These are phyloP conservation scores for Gossypium lobatum DNA, from an alignment of 441 rosid species.

Conservation along the genomic window DNA sequence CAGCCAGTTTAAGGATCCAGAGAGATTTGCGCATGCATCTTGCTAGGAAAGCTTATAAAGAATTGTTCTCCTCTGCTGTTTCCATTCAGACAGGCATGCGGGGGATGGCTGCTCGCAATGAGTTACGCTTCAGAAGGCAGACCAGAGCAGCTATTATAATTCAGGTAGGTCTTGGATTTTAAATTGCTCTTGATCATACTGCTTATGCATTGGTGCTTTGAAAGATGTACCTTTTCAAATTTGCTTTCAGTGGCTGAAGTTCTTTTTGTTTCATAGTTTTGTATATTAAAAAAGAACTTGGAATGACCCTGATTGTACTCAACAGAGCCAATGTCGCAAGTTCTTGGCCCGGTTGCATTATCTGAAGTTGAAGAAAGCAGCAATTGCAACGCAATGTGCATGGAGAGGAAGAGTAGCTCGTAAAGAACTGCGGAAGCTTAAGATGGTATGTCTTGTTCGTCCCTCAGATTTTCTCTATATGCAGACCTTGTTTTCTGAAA, in stretches of 20 bases:
- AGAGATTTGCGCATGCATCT: conserved; percentile 72
- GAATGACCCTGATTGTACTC: conserved; percentile 19
- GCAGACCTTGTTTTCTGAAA: conserved; percentile 8
- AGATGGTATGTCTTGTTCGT: conserved; percentile 52
- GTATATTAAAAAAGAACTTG: conserved; percentile 1
- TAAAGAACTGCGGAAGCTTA: conserved; percentile 83
- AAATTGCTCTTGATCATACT: neutral
- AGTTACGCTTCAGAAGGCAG: conserved; percentile 60
- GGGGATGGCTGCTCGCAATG: conserved; percentile 83
- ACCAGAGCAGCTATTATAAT: conserved; percentile 67
- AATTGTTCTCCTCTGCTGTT: conserved; percentile 50
- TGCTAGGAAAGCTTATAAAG: conserved; percentile 72
- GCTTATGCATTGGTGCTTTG: conserved; percentile 4
- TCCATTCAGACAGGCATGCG: conserved; percentile 81
- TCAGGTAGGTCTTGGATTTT: conserved; percentile 42
- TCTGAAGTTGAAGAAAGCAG: conserved; percentile 62
- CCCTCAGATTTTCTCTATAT: neutral
- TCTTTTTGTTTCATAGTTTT: neutral
- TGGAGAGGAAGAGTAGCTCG: conserved; percentile 94
- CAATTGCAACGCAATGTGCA: conserved; percentile 80
- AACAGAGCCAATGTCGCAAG: conserved; percentile 77
- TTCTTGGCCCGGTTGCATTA: conserved; percentile 60
- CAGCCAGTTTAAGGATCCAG: conserved; percentile 77
- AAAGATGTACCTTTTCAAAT: conserved; percentile 1
- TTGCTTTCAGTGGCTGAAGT: conserved; percentile 6